Evolutionary conservation across 345 rosid species (phyloP), one percentile per base, ranked within the genome.

Genomic region (Arabidopsis thaliana): DNA sequence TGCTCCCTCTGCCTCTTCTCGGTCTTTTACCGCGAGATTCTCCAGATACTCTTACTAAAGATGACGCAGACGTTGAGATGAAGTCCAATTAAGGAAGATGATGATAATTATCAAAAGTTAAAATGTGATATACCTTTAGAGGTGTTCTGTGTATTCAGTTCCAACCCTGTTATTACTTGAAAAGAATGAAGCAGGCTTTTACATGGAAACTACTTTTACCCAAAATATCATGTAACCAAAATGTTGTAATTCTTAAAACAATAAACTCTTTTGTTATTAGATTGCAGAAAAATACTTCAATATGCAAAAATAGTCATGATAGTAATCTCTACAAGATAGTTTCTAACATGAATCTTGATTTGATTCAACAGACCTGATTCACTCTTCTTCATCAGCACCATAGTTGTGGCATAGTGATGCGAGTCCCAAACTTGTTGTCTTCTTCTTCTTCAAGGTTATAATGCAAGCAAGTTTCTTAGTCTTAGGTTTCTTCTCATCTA

Each of bases 1-100:
- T 93, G 74, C 84, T 95, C 71, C 98, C 99, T 63, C 83, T 90
- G 73, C 99, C 99, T 10, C 91, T 95, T 41, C 90, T 90, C 2
- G 90, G 94, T 59, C 98, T 90, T 38, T 88, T 95, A 28, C 94
- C 98, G 0, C 9, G 33, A 30, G 89, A 87, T 62, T 77, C 46
- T 50, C 67, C 91, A 6, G 90, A 86, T 24, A 28, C 71, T 41
- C 33, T 28, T 67, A 56, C 76, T 2, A 63, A 80, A 73, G 96
- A 89, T 8, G 69, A 48, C 42, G 85, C 48, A 57, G 97, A 89
- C 20, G 73, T 87, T 8, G 96, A 91, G 86, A 88, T 89, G 91
- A 93, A 90, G 77, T 86, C 94, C 36, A 87, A 82, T 73, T 95
- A 81, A 88, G 56, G 50, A 65, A 40, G 25, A 34, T 42, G n/a